These are phyloP conservation scores for Vitis hybrid DNA, from an alignment of 177 flowering plant species.

Conservation along the genomic window DNA sequence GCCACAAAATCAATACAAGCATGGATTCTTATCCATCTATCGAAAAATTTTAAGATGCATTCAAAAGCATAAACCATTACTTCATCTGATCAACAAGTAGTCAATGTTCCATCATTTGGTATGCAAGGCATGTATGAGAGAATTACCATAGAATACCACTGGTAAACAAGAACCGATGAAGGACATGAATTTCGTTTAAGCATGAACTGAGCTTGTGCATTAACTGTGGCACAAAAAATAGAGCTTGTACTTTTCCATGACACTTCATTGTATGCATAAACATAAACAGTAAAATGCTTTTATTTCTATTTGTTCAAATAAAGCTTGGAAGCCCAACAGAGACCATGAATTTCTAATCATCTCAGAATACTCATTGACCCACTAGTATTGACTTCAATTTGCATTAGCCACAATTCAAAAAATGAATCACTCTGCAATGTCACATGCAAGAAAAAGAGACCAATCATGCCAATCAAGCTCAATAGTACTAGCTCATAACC, in stretches of 20 bases:
- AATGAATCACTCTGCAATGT: background rate
- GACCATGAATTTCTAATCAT: background rate
- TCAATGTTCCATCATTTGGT: too few relatives aligned
- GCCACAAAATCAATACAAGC: too few relatives aligned
- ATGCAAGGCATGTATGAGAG: background rate
- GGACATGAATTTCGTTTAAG: background rate
- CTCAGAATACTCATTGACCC: background rate
- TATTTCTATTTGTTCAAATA: background rate
- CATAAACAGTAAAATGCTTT: background rate
- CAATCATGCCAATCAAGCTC: background rate
- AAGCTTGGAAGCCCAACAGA: constrained; percentile 1
- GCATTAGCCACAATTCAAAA: background rate
- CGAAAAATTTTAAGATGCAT: too few relatives aligned
- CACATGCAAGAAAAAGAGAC: background rate
- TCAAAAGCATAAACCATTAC: too few relatives aligned
- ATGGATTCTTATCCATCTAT: too few relatives aligned
- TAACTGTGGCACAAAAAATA: background rate
- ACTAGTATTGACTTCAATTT: background rate
- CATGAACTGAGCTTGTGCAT: background rate
- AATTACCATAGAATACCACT: background rate
- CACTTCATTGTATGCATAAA: background rate
- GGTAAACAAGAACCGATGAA: background rate
- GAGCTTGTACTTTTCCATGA: background rate
- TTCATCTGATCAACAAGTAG: too few relatives aligned
- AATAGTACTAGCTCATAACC: background rate